A percentile compares a stretch with the other conserved stretches of the same genome.
Conservation (phyloP, 805 yeast species). For the Priceomyces castillae region DNA sequence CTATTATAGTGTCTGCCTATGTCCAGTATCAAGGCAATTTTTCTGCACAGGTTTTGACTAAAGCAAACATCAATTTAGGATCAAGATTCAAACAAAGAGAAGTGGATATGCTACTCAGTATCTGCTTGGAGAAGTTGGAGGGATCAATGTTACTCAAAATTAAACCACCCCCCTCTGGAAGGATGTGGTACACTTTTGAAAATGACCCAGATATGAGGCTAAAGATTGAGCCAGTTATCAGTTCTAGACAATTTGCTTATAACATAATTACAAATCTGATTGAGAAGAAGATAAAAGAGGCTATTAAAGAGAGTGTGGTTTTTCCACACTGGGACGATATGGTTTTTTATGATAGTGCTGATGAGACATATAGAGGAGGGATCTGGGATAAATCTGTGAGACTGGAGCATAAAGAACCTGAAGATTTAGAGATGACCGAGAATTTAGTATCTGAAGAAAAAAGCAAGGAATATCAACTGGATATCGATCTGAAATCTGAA, state of each 20-base stretch:
- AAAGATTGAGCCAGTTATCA: slow-evolving; percentile 85
- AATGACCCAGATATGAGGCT: slow-evolving; percentile 73
- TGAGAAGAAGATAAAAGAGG: slow-evolving; percentile 73
- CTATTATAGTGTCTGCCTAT: slow-evolving; percentile 56
- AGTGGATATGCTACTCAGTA: slow-evolving; percentile 68
- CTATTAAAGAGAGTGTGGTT: slow-evolving; percentile 75
- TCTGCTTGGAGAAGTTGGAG: slow-evolving; percentile 62
- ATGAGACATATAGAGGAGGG: slow-evolving; percentile 85
- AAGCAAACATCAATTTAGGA: slow-evolving; percentile 71
- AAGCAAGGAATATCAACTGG: not conserved
- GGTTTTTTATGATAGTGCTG: slow-evolving; percentile 60
- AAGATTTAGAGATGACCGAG: not conserved
- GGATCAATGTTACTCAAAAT: slow-evolving; percentile 70
- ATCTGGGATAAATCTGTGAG: slow-evolving; percentile 66
- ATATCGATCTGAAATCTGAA: slow-evolving; percentile 11
- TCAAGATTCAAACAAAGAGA: slow-evolving; percentile 72
- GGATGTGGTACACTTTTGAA: slow-evolving; percentile 89
- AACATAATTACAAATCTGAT: slow-evolving; percentile 77
- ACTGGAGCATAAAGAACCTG: not conserved
- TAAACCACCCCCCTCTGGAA: slow-evolving; percentile 87
- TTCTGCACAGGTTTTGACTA: slow-evolving; percentile 75
- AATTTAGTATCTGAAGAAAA: not conserved
- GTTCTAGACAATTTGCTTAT: slow-evolving; percentile 77
- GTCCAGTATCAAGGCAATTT: slow-evolving; percentile 75
- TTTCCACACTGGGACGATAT: slow-evolving; percentile 88